A percentile compares a stretch with the other conserved stretches of the same genome.
Evolutionary conservation across 2,329 filamentous ascomycete genomes (phyloP).

Genomic region (Phialocephala sp.): DNA sequence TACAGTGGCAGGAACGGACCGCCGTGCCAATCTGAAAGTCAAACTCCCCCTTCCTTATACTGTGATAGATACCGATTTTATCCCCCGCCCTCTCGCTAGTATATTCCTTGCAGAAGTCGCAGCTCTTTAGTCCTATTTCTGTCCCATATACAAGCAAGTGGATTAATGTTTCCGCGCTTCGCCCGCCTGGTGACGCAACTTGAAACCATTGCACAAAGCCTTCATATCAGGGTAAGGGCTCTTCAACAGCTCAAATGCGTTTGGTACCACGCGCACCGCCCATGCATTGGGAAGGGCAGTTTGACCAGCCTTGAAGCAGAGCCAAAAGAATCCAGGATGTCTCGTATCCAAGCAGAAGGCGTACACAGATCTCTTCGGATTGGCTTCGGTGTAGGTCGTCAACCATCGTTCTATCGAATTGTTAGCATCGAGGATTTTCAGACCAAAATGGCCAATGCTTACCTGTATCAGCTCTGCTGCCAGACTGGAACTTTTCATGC

Average conservation of each 20-base stretch:
- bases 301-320: conserved; percentile 93
- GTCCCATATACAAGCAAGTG: background rate
- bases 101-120: background rate
- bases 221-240: conserved; percentile 94
- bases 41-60: conserved; percentile 6
- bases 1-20: background rate
- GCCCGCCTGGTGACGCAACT: conserved; percentile 49
- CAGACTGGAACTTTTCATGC: conserved; percentile 90
- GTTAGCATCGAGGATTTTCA: conserved; percentile 21
- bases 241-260: conserved; percentile 89
- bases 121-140: background rate
- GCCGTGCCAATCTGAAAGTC: background rate
- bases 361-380: conserved; percentile 91
- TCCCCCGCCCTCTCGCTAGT: background rate
- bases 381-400: conserved; percentile 93
- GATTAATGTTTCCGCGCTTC: background rate
- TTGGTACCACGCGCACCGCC: conserved; percentile 88
- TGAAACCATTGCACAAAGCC: conserved; percentile 96
- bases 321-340: conserved; percentile 91
- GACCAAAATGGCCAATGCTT: conserved; percentile 47
- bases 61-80: conserved; percentile 1
- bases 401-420: conserved; percentile 81
- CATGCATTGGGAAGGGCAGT: conserved; percentile 75
- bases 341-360: conserved; percentile 94
- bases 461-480: conserved; percentile 83